Evolutionary conservation across 768 basidiomycete species (phyloP).

Genomic region (Mycena galericulata): DNA sequence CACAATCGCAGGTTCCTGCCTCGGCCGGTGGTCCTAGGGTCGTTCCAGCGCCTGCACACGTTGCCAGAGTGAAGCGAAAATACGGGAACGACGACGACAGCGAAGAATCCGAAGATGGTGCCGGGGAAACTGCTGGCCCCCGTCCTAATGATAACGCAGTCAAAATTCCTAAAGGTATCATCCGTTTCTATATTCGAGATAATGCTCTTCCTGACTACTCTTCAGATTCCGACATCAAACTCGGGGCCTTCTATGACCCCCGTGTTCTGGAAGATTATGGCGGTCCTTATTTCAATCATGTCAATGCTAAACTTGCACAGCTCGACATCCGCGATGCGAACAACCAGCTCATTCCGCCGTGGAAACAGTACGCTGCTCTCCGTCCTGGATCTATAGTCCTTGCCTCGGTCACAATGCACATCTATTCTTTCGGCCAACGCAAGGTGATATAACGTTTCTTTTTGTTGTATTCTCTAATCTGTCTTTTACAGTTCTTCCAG

Average conservation of each 20-base stretch:
- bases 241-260: conserved; percentile 23
- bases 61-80: too few species aligned
- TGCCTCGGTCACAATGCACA: neutral
- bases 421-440: neutral
- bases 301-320: conserved; percentile 14
- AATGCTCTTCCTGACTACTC: too few species aligned
- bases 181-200: too few species aligned
- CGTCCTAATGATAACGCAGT: too few species aligned
- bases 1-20: too few species aligned
- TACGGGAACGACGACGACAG: too few species aligned
- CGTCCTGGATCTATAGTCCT: conserved; percentile 10
- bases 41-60: too few species aligned
- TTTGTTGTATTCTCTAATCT: neutral
- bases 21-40: too few species aligned
- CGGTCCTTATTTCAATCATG: conserved; percentile 19
- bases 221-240: neutral
- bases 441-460: neutral
- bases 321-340: conserved; percentile 9
- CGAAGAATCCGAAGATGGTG: too few species aligned
- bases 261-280: conserved; percentile 8
- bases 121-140: too few species aligned
- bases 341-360: conserved; percentile 8
- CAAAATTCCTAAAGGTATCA: too few species aligned
- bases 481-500: neutral
- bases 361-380: conserved; percentile 10